Conservation (phyloP, 176 grass and related monocot genomes). For the Thinopyrum elongatum region DNA sequence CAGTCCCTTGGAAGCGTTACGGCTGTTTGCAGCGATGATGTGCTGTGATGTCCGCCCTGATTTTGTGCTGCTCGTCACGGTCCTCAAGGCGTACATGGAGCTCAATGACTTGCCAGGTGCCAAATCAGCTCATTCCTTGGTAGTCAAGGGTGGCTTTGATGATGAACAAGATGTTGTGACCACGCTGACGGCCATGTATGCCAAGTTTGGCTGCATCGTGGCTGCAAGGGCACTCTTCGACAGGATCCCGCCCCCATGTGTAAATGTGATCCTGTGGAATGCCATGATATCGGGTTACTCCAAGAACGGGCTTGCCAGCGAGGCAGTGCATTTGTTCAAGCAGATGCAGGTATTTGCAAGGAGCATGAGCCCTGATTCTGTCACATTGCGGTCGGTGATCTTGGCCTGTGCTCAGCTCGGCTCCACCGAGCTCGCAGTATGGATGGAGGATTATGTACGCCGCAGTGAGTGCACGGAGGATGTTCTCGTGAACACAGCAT, state of each 20-base stretch:
- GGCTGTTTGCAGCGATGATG: constrained; percentile 50
- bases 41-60: constrained; percentile 34
- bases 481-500: constrained; percentile 60
- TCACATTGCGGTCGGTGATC: constrained; percentile 57
- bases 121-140: constrained; percentile 45
- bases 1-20: constrained; percentile 34
- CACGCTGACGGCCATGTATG: constrained; percentile 58
- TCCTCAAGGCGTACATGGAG: constrained; percentile 71
- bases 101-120: constrained; percentile 42
- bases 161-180: constrained; percentile 55
- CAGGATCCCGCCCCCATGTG: constrained; percentile 2
- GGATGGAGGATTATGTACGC: constrained; percentile 54
- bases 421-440: constrained; percentile 39
- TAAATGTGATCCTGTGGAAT: constrained; percentile 74
- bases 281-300: constrained; percentile 81
- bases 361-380: constrained; percentile 40
- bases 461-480: constrained; percentile 47
- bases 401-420: constrained; percentile 62
- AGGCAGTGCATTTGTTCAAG: constrained; percentile 61
- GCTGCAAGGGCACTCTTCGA: constrained; percentile 50
- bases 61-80: constrained; percentile 41
- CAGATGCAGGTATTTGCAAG: constrained; percentile 42
- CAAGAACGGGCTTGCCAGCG: constrained; percentile 56
- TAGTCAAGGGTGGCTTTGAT: constrained; percentile 49
- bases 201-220: constrained; percentile 48